Conservation (phyloP, 768 basidiomycete species). For the Russula abietina region DNA sequence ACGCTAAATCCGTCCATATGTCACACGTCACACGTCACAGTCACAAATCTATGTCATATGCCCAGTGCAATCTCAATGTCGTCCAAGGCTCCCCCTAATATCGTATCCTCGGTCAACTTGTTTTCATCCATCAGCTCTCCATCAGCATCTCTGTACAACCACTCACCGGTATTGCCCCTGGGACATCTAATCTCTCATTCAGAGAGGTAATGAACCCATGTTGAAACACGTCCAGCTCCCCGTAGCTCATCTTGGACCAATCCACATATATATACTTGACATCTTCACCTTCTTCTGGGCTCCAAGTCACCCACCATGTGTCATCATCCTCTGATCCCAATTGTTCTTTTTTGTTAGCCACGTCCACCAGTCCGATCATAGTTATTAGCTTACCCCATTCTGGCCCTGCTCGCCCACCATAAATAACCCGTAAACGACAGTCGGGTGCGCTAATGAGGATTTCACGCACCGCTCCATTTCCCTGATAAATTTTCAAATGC, state of each 20-base stretch:
- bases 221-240: slow-evolving; percentile 4
- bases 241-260: slow-evolving; percentile 6
- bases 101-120: slow-evolving; percentile 10
- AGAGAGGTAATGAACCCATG: background rate
- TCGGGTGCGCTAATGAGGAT: background rate
- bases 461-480: slow-evolving; percentile 15
- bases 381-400: slow-evolving; percentile 8
- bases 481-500: slow-evolving; percentile 11
- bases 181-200: slow-evolving; percentile 6
- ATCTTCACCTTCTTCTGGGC: slow-evolving; percentile 7
- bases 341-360: slow-evolving; percentile 7
- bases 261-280: slow-evolving; percentile 3
- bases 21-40: slow-evolving; percentile 1
- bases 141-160: background rate
- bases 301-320: slow-evolving; percentile 15
- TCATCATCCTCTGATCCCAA: slow-evolving; percentile 1
- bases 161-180: slow-evolving; percentile 10
- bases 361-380: background rate
- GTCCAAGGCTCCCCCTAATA: background rate
- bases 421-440: background rate
- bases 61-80: background rate
- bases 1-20: background rate
- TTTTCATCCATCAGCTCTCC: no score
- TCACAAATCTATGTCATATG: background rate
- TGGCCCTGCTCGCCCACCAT: slow-evolving; percentile 5